Percentiles rank a stretch among this genome's conserved stretches.
Evolutionary conservation across 345 rosid genomes (phyloP).

Genomic region (Nephelium lappaceum): DNA sequence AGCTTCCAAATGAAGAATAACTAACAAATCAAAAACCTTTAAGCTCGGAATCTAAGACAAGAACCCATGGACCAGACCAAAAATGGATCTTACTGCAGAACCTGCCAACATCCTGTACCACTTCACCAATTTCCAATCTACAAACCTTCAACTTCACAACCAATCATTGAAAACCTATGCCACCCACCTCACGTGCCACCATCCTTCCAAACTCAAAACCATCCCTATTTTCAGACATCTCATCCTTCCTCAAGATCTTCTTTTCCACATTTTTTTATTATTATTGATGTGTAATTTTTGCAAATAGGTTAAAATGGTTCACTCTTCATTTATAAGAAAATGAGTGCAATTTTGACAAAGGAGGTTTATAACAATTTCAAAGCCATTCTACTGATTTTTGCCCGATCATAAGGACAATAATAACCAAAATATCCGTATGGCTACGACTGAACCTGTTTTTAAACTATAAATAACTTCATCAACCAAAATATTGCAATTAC

Average conservation of each 20-base stretch:
- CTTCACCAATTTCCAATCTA: neutral
- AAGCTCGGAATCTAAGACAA: neutral
- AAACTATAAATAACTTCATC: neutral
- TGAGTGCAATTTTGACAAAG: neutral
- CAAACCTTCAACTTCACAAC: too few species aligned
- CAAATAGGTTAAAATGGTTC: neutral
- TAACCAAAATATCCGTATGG: neutral
- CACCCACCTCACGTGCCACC: neutral
- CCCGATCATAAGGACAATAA: neutral
- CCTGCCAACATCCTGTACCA: neutral
- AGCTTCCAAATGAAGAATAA: neutral
- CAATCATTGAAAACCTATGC: neutral
- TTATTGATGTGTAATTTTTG: too few species aligned
- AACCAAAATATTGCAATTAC: neutral
- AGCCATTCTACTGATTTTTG: neutral
- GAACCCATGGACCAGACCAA: neutral
- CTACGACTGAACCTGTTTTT: constrained; percentile 6
- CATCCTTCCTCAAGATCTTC: neutral
- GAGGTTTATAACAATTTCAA: neutral
- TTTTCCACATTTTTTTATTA: neutral
- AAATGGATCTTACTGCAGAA: neutral
- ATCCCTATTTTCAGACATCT: neutral
- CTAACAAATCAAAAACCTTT: neutral
- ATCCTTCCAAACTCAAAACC: neutral
- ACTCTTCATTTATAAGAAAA: neutral